Evolutionary conservation across 2,329 filamentous ascomycete species (phyloP).

Genomic region (Fusarium annulatum): DNA sequence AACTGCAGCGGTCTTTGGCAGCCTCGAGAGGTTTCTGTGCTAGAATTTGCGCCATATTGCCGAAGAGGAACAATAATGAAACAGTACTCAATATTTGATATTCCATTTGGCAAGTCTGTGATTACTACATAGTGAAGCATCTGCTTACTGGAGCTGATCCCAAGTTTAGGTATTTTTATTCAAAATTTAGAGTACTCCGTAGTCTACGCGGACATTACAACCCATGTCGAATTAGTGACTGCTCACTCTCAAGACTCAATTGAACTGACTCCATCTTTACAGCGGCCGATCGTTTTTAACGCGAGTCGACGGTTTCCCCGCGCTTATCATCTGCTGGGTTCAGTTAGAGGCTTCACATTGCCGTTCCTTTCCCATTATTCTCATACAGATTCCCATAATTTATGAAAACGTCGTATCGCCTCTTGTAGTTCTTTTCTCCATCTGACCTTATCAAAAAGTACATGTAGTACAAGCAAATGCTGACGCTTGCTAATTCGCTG

Average conservation of each 20-base stretch:
- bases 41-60: neutral
- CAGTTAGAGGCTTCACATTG: slow-evolving; percentile 28
- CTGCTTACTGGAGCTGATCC: neutral
- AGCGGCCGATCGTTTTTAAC: slow-evolving; percentile 22
- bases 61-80: neutral
- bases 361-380: slow-evolving; percentile 33
- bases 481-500: slow-evolving; percentile 34
- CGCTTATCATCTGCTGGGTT: slow-evolving; percentile 31
- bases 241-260: neutral
- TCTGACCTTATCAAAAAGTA: slow-evolving; percentile 6
- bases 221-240: slow-evolving; percentile 6
- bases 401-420: slow-evolving; percentile 10
- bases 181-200: neutral
- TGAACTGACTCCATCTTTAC: slow-evolving; percentile 16
- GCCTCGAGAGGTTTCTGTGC: slow-evolving; percentile 12
- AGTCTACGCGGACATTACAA: neutral
- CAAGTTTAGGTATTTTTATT: neutral
- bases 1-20: slow-evolving; percentile 18
- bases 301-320: slow-evolving; percentile 25
- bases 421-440: slow-evolving; percentile 23
- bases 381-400: slow-evolving; percentile 29
- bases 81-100: neutral
- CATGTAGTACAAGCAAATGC: slow-evolving; percentile 6
- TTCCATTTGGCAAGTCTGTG: neutral
- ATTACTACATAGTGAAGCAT: neutral